Evolutionary conservation across 805 yeast species (phyloP).

Genomic region (Barnettozyma sucrosica): DNA sequence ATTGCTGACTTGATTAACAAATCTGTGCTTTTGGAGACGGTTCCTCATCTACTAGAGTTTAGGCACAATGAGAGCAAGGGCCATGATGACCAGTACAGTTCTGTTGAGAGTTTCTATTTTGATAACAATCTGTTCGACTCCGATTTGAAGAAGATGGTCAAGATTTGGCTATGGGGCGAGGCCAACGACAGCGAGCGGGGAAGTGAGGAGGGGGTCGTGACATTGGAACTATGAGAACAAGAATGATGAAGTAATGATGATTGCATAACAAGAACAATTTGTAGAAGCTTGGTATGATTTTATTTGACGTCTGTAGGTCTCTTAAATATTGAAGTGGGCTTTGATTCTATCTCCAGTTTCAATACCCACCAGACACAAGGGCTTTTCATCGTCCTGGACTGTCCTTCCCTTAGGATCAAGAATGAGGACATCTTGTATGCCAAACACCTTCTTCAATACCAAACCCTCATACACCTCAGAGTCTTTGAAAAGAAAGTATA

Average conservation of each 20-base stretch:
- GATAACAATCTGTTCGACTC: conserved; percentile 19
- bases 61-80: conserved; percentile 5
- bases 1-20: conserved; percentile 69
- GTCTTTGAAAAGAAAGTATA: conserved; percentile 50
- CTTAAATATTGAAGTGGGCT: conserved; percentile 22
- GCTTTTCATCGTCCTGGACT: conserved; percentile 36
- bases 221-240: neutral
- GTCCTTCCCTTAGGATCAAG: conserved; percentile 29
- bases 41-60: conserved; percentile 14
- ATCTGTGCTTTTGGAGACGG: conserved; percentile 39
- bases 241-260: neutral
- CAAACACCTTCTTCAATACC: conserved; percentile 11
- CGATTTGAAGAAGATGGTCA: conserved; percentile 47
- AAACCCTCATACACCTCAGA: conserved; percentile 28
- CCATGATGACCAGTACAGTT: conserved; percentile 7
- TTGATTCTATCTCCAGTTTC: conserved; percentile 45
- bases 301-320: too few species aligned
- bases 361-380: conserved; percentile 45
- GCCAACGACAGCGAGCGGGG: conserved; percentile 29
- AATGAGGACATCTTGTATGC: conserved; percentile 31
- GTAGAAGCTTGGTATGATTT: too few species aligned
- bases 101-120: conserved; percentile 2
- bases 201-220: neutral
- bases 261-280: neutral
- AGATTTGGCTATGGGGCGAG: conserved; percentile 63